Percentiles rank a stretch among this genome's conserved stretches.
These are phyloP conservation scores for Purshia tridentata DNA, from an alignment of 306 rosid genomes.

Conservation along the genomic window DNA sequence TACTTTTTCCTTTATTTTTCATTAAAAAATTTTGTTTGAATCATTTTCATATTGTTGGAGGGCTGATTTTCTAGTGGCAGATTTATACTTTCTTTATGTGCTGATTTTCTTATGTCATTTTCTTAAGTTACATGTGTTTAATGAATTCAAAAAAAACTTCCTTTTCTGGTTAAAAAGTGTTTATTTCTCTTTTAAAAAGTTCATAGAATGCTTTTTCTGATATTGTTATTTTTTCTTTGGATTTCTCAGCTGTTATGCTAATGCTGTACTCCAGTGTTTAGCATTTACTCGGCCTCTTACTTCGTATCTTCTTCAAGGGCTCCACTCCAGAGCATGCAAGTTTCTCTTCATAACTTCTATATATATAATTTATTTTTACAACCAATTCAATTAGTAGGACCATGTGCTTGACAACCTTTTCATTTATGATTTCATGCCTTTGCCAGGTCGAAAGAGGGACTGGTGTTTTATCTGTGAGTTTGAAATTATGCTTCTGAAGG, in stretches of 20 bases:
- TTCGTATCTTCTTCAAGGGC: slow-evolving; percentile 62
- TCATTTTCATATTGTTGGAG: too few relatives aligned
- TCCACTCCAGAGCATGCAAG: slow-evolving; percentile 68
- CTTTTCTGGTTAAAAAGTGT: neutral
- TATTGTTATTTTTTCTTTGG: slow-evolving; percentile 13
- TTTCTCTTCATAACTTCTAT: slow-evolving; percentile 22
- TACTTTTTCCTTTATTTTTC: too few relatives aligned
- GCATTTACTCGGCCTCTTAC: slow-evolving; percentile 72
- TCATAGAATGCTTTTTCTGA: slow-evolving; percentile 19
- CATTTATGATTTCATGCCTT: slow-evolving; percentile 9
- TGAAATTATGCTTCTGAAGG: slow-evolving; percentile 60
- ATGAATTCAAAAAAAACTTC: neutral
- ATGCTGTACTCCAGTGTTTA: slow-evolving; percentile 82
- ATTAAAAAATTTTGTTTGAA: too few relatives aligned
- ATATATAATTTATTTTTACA: slow-evolving; percentile 11
- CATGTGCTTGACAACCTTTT: slow-evolving; percentile 29
- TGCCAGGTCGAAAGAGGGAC: slow-evolving; percentile 65
- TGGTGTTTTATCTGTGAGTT: slow-evolving; percentile 90
- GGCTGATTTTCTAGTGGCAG: neutral
- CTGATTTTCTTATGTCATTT: neutral
- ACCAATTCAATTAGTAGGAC: slow-evolving; percentile 22
- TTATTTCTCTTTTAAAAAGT: neutral
- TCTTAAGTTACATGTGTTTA: neutral
- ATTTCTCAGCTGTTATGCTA: slow-evolving; percentile 72
- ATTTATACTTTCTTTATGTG: neutral